phyloP scores from a whole-genome alignment of 192 early-diverging fungal species.

The Backusella mclennaniae region DNA sequence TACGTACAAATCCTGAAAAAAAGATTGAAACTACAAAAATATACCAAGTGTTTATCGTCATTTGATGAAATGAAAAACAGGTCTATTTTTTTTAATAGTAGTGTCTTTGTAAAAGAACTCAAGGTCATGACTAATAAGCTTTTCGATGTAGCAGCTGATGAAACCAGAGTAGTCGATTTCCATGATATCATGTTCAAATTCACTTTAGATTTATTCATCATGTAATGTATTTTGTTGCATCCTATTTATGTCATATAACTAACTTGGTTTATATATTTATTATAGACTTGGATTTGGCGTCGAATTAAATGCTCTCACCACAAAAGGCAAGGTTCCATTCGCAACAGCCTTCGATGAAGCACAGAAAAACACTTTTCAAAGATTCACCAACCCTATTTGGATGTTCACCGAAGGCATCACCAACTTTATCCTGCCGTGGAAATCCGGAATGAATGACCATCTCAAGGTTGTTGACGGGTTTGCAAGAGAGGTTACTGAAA shows the following conservation, averaged over 20 bases:
- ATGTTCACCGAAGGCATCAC: neutral
- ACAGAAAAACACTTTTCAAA: slow-evolving; percentile 36
- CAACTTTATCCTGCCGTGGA: slow-evolving; percentile 14
- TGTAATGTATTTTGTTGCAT: slow-evolving; percentile 16
- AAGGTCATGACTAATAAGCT: slow-evolving; percentile 18
- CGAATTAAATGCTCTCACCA: slow-evolving; percentile 39
- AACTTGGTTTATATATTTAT: neutral
- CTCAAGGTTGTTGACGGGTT: slow-evolving; percentile 31
- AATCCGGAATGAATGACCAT: slow-evolving; percentile 24
- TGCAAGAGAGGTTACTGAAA: slow-evolving; percentile 23
- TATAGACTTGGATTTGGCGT: slow-evolving; percentile 47
- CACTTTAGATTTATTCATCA: slow-evolving; percentile 47
- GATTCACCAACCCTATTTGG: slow-evolving; percentile 35
- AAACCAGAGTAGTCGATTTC: slow-evolving; percentile 37
- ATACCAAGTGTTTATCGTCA: no score
- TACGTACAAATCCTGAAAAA: no score
- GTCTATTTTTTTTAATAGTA: slow-evolving; percentile 2
- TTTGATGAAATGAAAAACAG: no score
- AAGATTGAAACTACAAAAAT: no score
- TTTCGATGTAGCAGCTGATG: slow-evolving; percentile 30
- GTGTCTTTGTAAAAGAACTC: slow-evolving; percentile 36
- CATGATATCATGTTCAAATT: slow-evolving; percentile 46
- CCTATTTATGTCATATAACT: neutral
- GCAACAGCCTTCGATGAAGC: slow-evolving; percentile 52
- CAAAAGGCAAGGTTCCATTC: slow-evolving; percentile 44